Base-by-base conservation (phyloP, 1,139 yeast species). In the Hyphopichia burtonii region DNA sequence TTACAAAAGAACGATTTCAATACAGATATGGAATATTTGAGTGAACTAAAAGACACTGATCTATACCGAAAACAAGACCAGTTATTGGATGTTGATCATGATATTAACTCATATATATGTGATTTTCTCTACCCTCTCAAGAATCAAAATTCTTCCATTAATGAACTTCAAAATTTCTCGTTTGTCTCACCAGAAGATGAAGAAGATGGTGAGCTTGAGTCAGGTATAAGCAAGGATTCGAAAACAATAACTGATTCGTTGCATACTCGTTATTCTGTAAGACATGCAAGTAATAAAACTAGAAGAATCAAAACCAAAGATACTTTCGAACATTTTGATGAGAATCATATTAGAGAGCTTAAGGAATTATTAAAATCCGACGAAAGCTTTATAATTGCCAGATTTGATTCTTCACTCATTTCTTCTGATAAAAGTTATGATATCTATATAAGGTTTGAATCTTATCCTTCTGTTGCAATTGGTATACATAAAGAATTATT, bases 21-120 rank as follows among this genome's bases (percentile, higher is more conserved):
- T 9, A 50, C 57, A 23, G 86, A 83, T 51, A 66, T 83, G 48
- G 69, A 68, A 7, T 65, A 62, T 37, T 63, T 82, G 36, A 81
- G 86, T 19, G 77, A 80, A 0, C 44, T 79, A 16, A 42, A 44
- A 3, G 63, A 61, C 23, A 19, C 51, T 35, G 47, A 59, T 41
- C 40, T 45, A 9, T 50, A 52, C 44, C 48, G 74, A 37, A 71
- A 72, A 41, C 78, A 72, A 43, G 56, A 61, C 14, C 68, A 71
- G 44, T 46, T 72, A 27, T 56, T 71, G 28, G 50, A 54, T 10
- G 39, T 44, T 2, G 59, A 53, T 32, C 56, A 54, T 25, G 44
- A 51, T 3, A 36, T 43, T 10, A 53, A 55, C 25, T 54, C 62
- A 14, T 69, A 66, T 46, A 47, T 55, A 6, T 44, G 65, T 4